Base-by-base conservation (phyloP, 805 yeast genomes). In the Candida cerambycidarum region DNA sequence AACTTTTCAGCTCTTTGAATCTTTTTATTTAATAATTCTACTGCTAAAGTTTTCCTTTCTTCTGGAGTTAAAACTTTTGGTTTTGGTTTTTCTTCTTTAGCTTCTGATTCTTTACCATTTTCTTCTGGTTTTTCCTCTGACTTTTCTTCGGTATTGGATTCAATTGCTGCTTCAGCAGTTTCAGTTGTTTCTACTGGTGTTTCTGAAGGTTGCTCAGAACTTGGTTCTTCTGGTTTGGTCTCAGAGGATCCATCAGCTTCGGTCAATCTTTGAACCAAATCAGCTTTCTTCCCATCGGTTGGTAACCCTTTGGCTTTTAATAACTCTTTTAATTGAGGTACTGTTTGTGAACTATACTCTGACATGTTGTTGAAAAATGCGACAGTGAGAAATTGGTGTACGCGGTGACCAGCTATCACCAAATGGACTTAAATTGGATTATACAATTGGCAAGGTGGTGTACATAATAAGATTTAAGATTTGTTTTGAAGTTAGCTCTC, bases 321-420 rank as follows among this genome's bases (percentile, higher is more conserved):
- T 43, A 78, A 56, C 48, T 85, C 96, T 61, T 87, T 90, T 62
- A 92, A 75, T 69, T 89, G 96, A 14, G 83, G 81, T 39, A 89
- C 97, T 2, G 90, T 83, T 50, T 79, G 74, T n/a, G 81, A 57
- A n/a, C 79, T 58, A 59, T 81, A 83, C 9, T 73, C 74, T 13
- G 79, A 50, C 83, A 80, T 34, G 31, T 40, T 35, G 34, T 24
- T 40, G 38, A 21, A 40, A 29, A 29, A 24, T 28, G 39, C 39
- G 39, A 24, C 19, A 28, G 14, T 29, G 34, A 12, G 25, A 21
- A n/a, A n/a, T n/a, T 14, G 8, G 12, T 32, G 12, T 17, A 23
- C 13, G n/a, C 18, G 28, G 15, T 14, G n/a, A 33, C 32, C 37
- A 13, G 10, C 38, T 17, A 38, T n/a, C 32, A 39, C 34, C 24